phyloP scores from a whole-genome alignment of 352 stramenopile genomes.

The Globisporangium radiosum region DNA sequence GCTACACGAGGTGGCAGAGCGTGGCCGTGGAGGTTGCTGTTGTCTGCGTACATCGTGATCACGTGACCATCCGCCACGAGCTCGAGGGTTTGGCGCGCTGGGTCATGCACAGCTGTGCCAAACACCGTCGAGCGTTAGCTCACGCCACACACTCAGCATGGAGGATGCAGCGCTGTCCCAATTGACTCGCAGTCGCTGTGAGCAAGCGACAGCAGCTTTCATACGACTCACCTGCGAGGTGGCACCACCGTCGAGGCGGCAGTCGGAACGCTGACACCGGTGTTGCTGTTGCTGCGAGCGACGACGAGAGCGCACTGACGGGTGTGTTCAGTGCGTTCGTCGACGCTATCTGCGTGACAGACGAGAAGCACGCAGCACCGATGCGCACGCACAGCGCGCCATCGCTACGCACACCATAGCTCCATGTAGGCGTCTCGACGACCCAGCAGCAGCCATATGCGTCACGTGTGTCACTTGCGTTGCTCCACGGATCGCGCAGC shows the following conservation, averaged over 20 bases:
- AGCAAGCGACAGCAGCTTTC: neutral
- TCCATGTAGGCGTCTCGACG: conserved; percentile 20
- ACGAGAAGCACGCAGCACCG: neutral
- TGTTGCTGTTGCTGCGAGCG: neutral
- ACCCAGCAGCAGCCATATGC: conserved; percentile 19
- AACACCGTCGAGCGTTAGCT: neutral
- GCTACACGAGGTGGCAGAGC: too few species aligned
- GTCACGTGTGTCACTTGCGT: neutral
- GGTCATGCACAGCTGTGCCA: neutral
- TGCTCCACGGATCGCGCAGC: conserved; percentile 8
- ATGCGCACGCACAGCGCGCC: conserved; percentile 6
- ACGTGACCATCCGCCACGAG: conserved; percentile 5
- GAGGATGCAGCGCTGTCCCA: neutral
- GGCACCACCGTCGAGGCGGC: conserved; percentile 6
- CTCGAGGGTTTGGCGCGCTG: neutral
- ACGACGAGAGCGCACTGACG: neutral
- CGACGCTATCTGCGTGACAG: neutral
- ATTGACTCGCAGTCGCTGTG: neutral
- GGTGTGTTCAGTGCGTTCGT: too few species aligned
- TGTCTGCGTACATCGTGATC: neutral
- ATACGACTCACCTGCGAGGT: conserved; percentile 11
- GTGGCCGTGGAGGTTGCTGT: neutral
- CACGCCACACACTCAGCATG: neutral
- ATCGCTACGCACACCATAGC: conserved; percentile 15
- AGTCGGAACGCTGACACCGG: neutral